A percentile compares a stretch with the other conserved stretches of the same genome.
Evolutionary conservation across 345 rosid genomes (phyloP).

Genomic region (Camelina sativa): DNA sequence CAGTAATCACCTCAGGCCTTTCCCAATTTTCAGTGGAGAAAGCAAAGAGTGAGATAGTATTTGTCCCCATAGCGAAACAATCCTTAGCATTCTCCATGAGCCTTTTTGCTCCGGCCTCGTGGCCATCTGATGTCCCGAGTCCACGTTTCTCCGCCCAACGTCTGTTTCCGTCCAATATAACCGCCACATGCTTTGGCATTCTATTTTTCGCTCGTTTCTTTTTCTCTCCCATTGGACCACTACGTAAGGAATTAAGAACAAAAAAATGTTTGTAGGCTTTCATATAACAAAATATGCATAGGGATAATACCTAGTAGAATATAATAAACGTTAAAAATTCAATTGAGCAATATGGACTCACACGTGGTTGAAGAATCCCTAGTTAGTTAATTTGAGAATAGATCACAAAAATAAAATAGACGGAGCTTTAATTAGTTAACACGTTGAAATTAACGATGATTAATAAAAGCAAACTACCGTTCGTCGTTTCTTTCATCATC

Average conservation of each 20-base stretch:
- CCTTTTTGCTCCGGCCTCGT: conserved; percentile 59
- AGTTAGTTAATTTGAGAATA: neutral
- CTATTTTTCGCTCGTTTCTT: conserved; percentile 38
- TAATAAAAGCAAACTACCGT: conserved; percentile 15
- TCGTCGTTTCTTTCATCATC: conserved; percentile 13
- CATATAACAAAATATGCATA: conserved; percentile 6
- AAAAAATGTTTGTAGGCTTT: neutral
- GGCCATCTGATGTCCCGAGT: conserved; percentile 53
- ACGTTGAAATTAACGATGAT: neutral
- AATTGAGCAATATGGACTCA: neutral
- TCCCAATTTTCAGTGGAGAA: conserved; percentile 75
- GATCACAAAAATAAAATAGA: too few relatives aligned
- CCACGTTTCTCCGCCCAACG: conserved; percentile 74
- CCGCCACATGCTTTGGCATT: conserved; percentile 78
- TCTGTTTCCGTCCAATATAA: conserved; percentile 78
- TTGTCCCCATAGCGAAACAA: conserved; percentile 57
- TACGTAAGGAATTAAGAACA: neutral
- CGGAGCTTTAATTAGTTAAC: neutral
- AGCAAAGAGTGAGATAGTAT: conserved; percentile 72
- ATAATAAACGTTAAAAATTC: neutral
- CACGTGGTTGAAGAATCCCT: too few relatives aligned
- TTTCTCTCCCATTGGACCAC: conserved; percentile 13
- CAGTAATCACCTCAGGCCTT: conserved; percentile 59
- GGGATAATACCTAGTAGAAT: neutral
- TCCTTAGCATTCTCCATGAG: conserved; percentile 51